phyloP scores from a whole-genome alignment of 73 alveolate genomes.

The Urostyla sp. region DNA sequence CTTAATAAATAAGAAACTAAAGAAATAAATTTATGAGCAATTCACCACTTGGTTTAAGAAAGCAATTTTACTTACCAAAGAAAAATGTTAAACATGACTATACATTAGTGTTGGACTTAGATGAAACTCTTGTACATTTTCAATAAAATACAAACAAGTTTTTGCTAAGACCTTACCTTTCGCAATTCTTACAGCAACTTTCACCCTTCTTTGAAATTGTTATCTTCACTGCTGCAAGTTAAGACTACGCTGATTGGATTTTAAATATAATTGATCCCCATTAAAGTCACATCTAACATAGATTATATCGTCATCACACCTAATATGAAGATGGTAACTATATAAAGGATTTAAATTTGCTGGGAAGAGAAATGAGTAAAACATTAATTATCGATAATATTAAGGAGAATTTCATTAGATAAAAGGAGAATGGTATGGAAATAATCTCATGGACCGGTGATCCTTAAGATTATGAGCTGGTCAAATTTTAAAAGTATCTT shows the following conservation, averaged over 20 bases:
- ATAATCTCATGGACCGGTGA: slow-evolving; percentile 82
- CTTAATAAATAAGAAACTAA: too few relatives aligned
- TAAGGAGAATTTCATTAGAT: slow-evolving; percentile 63
- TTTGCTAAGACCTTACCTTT: slow-evolving; percentile 20
- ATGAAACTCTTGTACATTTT: slow-evolving; percentile 54
- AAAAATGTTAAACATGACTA: slow-evolving; percentile 1
- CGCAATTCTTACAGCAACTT: slow-evolving; percentile 20
- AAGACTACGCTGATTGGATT: slow-evolving; percentile 65
- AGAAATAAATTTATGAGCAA: too few relatives aligned
- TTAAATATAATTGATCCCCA: slow-evolving; percentile 41
- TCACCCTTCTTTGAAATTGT: slow-evolving; percentile 36
- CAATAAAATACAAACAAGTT: slow-evolving; percentile 15
- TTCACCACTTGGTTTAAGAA: slow-evolving; percentile 5
- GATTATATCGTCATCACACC: slow-evolving; percentile 53
- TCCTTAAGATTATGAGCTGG: slow-evolving; percentile 77
- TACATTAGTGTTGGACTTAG: slow-evolving; percentile 50
- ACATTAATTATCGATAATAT: slow-evolving; percentile 70
- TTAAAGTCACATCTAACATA: slow-evolving; percentile 7
- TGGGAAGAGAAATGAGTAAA: slow-evolving; percentile 72
- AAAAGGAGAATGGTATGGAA: slow-evolving; percentile 86
- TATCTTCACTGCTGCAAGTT: slow-evolving; percentile 59
- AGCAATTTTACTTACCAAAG: slow-evolving; percentile 1
- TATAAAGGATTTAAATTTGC: slow-evolving; percentile 64
- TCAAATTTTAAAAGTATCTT: slow-evolving; percentile 33
- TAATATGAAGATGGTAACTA: slow-evolving; percentile 39